Conservation (phyloP, 371 early-diverging fungal genomes). For the Mortierella sp. region DNA sequence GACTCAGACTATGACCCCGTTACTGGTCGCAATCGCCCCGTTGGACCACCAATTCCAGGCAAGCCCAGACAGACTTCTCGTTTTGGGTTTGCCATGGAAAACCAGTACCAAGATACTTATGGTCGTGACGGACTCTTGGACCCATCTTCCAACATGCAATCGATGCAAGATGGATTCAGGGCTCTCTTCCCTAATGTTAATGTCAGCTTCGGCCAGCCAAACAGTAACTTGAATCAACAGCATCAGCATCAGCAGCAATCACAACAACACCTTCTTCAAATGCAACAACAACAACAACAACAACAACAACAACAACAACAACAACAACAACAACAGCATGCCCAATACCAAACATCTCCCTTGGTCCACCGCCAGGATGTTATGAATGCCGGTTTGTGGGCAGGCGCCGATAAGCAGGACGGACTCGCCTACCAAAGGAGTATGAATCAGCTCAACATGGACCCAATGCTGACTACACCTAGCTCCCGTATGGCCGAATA, state of each 20-base stretch:
- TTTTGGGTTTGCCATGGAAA: conserved; percentile 59
- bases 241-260: conserved; percentile 32
- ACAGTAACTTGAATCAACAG: conserved; percentile 14
- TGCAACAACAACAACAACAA: conserved; percentile 40
- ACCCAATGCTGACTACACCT: conserved; percentile 42
- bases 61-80: conserved; percentile 59
- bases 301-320: conserved; percentile 40
- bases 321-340: conserved; percentile 39
- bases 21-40: conserved; percentile 34
- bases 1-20: conserved; percentile 35
- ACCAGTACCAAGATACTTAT: conserved; percentile 21
- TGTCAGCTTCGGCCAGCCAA: conserved; percentile 70
- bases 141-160: conserved; percentile 52
- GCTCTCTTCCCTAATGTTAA: conserved; percentile 80
- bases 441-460: conserved; percentile 36
- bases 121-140: conserved; percentile 31
- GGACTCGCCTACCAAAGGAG: conserved; percentile 27
- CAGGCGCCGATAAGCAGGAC: conserved; percentile 21
- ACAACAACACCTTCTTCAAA: conserved; percentile 37
- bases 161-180: conserved; percentile 73
- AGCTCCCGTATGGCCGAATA: conserved; percentile 57
- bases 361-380: conserved; percentile 47
- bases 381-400: conserved; percentile 27
- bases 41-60: conserved; percentile 48
- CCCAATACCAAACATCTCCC: conserved; percentile 27